Evolutionary conservation across 768 basidiomycete species (phyloP), one percentile per base, ranked within the genome.

Genomic region (Mycena vulgaris): DNA sequence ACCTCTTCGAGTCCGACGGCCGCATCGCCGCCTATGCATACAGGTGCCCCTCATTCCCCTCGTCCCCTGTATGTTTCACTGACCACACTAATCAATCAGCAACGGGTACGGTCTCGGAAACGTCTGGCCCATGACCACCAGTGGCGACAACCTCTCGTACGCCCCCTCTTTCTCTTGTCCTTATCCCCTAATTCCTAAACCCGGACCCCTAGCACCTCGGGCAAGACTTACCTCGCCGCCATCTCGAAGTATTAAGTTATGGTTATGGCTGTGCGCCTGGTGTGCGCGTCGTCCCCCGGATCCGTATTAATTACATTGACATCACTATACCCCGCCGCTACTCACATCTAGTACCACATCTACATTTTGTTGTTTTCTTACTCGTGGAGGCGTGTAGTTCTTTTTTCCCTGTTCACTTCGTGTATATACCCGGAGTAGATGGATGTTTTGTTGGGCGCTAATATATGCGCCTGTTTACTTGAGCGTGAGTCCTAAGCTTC

Each of bases 41-140:
- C 66, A 86, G 66, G 66, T 62, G 6, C 19, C 19, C 27, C 16
- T 11, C 25, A 11, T 2, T 23, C 35, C 10, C 21, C 5, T 28
- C 23, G 11, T 30, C 13, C 13, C 21, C 11, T 37, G n/a, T n/a
- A 25, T 23, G 31, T 2, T 27, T 10, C 14, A 39, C 57, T 59
- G 21, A 66, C 33, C 25, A 3, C 28, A 6, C n/a, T 3, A 5
- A 13, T 8, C 33, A 7, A 28, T 16, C 19, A 68, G 85, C 75
- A 86, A 87, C 66, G 86, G 86, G 9, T 72, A 82, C 31, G 86
- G 85, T 21, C 81, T 87, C 23, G 86, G 86, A 13, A 76, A 82
- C 63, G 82, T 82, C 30, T 87, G 86, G 86, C 85, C 86, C 10
- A 77, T 87, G 77, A 83, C 59, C n/a, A 55, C 40, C 47, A 23